Percentiles rank a stretch among this genome's conserved stretches.
Conservation (phyloP, 129 eudicot species). For the Ambrosia trifida region DNA sequence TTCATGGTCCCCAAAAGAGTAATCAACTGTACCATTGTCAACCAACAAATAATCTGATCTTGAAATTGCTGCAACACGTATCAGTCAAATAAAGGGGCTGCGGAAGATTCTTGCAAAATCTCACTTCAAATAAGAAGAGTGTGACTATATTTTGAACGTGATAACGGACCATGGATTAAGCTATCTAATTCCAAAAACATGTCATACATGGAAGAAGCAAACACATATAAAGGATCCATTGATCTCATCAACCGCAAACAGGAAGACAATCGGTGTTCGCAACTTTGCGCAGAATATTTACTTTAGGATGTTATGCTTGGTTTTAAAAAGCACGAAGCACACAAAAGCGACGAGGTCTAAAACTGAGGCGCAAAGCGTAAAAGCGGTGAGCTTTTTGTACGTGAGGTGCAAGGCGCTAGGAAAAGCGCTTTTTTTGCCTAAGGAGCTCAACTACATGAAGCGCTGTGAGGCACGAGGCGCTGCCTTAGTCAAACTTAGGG, state of each 20-base stretch:
- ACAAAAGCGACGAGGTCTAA: no score
- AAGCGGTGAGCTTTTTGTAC: no score
- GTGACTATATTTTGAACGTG: not conserved
- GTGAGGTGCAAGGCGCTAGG: no score
- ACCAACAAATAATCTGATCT: slow-evolving; percentile 1
- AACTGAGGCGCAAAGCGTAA: no score
- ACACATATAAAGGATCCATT: not conserved
- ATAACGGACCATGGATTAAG: not conserved
- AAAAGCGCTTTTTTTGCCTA: no score
- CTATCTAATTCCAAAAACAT: not conserved
- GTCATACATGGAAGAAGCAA: not conserved
- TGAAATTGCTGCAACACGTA: not conserved
- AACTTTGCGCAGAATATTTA: not conserved
- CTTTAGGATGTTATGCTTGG: not conserved
- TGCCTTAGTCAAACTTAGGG: no score
- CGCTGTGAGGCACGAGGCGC: no score
- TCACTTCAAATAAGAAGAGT: not conserved
- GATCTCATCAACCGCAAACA: not conserved
- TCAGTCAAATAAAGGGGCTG: not conserved
- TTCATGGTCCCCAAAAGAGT: not conserved
- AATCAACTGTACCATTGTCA: not conserved
- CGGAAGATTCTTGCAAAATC: slow-evolving; percentile 9
- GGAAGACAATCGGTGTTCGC: not conserved
- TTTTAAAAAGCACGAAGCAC: no score
- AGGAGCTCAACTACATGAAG: no score